Conservation (phyloP, 257 asterid species). For the Dorcoceras hygrometricum region DNA sequence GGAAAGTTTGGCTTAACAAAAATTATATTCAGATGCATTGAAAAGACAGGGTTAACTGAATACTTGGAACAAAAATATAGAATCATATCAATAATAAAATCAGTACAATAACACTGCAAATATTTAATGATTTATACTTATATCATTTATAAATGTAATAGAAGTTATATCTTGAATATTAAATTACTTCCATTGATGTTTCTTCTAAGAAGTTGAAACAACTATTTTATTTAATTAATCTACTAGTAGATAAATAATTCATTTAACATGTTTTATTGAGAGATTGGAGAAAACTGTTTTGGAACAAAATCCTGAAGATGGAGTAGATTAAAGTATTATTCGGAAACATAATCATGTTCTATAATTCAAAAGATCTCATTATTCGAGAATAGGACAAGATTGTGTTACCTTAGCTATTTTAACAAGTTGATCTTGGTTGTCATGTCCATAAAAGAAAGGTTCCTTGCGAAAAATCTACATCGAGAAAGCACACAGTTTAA, state of each 20-base stretch:
- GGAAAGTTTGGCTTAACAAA: neutral
- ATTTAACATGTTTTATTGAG: neutral
- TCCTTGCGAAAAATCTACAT: slow-evolving; percentile 90
- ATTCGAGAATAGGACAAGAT: neutral
- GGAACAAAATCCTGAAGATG: neutral
- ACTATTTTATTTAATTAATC: too few species aligned
- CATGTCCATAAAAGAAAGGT: slow-evolving; percentile 97
- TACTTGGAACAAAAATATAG: neutral
- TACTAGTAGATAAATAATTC: too few species aligned
- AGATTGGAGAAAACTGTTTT: neutral
- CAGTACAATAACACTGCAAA: neutral
- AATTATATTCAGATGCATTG: neutral
- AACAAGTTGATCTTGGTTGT: slow-evolving; percentile 97
- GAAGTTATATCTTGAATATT: neutral
- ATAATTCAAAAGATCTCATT: slow-evolving; percentile 2
- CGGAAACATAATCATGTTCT: slow-evolving; percentile 1
- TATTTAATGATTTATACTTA: too few species aligned
- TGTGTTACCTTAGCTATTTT: slow-evolving; percentile 81
- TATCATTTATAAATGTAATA: neutral
- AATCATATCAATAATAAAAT: neutral
- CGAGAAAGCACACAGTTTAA: slow-evolving; percentile 19
- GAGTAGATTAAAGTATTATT: neutral
- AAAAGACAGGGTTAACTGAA: neutral
- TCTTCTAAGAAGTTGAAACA: neutral
- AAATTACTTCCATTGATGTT: neutral